Evolutionary conservation across 805 yeast genomes (phyloP).

Genomic region (Saccharomycopsis synnaedendra): DNA sequence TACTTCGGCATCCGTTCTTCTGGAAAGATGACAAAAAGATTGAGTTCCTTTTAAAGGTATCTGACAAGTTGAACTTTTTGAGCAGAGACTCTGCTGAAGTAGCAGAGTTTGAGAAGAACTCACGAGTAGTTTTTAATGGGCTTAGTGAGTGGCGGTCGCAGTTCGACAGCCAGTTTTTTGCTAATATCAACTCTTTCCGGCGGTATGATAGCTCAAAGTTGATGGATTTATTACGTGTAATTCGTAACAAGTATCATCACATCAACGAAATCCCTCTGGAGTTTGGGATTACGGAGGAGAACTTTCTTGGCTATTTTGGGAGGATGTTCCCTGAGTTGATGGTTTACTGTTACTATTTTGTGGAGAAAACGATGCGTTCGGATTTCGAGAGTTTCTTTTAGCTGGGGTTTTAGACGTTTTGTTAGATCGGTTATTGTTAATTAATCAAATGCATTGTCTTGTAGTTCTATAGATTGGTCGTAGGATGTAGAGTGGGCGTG

Average conservation of each 20-base stretch:
- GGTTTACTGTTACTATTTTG: constrained; percentile 61
- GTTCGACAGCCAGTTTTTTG: constrained; percentile 64
- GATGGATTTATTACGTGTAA: constrained; percentile 78
- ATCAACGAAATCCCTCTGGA: constrained; percentile 75
- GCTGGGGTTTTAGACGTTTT: background rate
- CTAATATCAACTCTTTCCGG: constrained; percentile 82
- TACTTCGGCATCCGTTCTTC: constrained; percentile 79
- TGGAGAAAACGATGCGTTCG: constrained; percentile 41
- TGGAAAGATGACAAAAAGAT: constrained; percentile 69
- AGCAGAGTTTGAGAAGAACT: constrained; percentile 42
- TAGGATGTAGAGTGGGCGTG: too few species aligned
- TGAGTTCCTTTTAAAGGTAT: constrained; percentile 75
- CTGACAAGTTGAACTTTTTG: constrained; percentile 85
- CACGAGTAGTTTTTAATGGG: constrained; percentile 35
- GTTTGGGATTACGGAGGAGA: constrained; percentile 57
- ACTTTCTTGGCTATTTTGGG: constrained; percentile 71
- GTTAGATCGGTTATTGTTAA: background rate
- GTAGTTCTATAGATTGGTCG: background rate
- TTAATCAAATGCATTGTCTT: background rate
- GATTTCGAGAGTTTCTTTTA: constrained; percentile 35
- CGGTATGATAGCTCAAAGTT: constrained; percentile 71
- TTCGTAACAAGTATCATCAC: constrained; percentile 91
- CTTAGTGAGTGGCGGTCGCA: constrained; percentile 83
- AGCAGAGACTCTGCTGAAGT: constrained; percentile 56
- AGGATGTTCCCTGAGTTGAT: constrained; percentile 66